A percentile compares a stretch with the other conserved stretches of the same genome.
These are phyloP conservation scores for Hymenoscyphus fructigenus DNA, from an alignment of 2,329 filamentous ascomycete genomes.

Conservation along the genomic window DNA sequence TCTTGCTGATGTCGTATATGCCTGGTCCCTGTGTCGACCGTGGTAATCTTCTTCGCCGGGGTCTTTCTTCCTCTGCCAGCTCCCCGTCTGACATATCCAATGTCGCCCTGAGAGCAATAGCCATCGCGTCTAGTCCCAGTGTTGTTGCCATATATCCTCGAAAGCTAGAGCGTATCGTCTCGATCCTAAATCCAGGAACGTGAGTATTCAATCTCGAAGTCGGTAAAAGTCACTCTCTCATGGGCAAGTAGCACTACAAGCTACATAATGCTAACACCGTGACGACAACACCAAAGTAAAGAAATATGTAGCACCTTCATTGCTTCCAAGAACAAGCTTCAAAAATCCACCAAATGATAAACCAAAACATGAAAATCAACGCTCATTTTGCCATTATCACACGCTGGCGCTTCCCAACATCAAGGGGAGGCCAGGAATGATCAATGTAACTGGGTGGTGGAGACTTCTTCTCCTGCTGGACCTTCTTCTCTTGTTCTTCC, in stretches of 20 bases:
- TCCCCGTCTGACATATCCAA: not conserved
- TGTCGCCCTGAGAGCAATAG: not conserved
- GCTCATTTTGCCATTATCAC: not conserved
- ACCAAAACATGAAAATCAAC: not conserved
- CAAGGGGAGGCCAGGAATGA: conserved; percentile 3
- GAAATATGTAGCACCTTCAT: conserved; percentile 6
- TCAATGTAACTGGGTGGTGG: not conserved
- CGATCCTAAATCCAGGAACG: not conserved
- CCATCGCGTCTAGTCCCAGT: not conserved
- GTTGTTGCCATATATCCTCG: not conserved
- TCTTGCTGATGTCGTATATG: not conserved
- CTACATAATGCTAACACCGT: not conserved
- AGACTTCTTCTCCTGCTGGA: not conserved
- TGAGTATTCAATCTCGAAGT: conserved; percentile 4
- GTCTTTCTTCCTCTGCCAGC: not conserved
- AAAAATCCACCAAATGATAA: conserved; percentile 1
- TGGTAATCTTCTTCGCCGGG: not conserved
- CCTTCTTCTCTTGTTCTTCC: not conserved
- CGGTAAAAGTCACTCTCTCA: not conserved
- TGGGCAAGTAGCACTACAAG: not conserved
- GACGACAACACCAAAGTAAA: not conserved
- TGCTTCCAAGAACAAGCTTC: not conserved
- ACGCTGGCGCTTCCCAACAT: not conserved
- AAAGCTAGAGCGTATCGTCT: not conserved
- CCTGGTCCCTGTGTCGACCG: not conserved